Evolutionary conservation across 441 rosid species (phyloP), one percentile per base, ranked within the genome.

Genomic region (Bocquillonia castaneifolia): DNA sequence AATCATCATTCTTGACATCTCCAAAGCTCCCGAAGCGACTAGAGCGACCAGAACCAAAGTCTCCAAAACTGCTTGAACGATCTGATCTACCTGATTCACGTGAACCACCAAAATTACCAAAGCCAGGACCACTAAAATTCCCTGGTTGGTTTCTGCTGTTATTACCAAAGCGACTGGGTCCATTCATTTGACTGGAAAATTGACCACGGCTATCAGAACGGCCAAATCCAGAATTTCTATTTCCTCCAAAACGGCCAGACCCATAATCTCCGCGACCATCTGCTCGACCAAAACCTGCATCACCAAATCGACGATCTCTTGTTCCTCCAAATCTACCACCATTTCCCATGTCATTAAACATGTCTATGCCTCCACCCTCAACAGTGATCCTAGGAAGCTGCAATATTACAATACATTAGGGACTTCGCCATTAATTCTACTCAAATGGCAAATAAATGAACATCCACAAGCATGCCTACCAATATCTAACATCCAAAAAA

Each of bases 381-480:
- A 66, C 84, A 26, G 80, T 72, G 23, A 93, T 85, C 76, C 72
- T 83, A 8, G 98, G 97, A 59, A 94, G 94, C 98, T 94, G 86
- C 75, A 77, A 71, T 74, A 31, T 42, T 31, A 67, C 14, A 70
- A 42, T 32, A 61, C 13, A n/a, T 45, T 44, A 60, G 29, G 48
- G 47, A 28, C 3, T 7, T 36, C 5, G 4, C 12, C 5, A 25
- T 28, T 42, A 48, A 26, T 6, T 62, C 68, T 7, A 10, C 5
- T 29, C 23, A 36, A 5, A 22, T 2, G 13, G 13, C 9, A 47
- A 61, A 25, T n/a, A 12, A 54, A 18, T 3, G 42, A 29, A 18
- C 37, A 37, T 39, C 0, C 37, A 5, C 31, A 32, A 8, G 0
- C n/a, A 52, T 6, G 10, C 17, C 2, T 28, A 3, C 32, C 13